Base-by-base conservation (phyloP, 2,329 filamentous ascomycete species). In the Fusarium transvaalense region DNA sequence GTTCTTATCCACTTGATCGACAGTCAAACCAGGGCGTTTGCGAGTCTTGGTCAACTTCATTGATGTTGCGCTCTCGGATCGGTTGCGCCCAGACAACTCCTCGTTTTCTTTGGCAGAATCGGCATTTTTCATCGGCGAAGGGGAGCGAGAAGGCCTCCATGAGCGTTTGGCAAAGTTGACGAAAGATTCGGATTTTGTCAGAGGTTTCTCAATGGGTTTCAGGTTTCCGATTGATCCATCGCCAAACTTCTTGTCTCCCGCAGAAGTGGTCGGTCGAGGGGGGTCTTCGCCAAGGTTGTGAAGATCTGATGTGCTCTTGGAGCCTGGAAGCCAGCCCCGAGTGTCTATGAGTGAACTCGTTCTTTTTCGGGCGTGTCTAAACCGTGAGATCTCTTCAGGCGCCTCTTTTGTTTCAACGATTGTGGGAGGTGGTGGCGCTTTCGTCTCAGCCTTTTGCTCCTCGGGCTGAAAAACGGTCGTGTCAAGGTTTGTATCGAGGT, bases 71-170 rank as follows among this genome's bases (percentile, higher is more conserved):
- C 61, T 72, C 42, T 76, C 74, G 39, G 71, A 62, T 42, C 73
- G 66, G 52, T 66, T 62, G 60, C 73, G 69, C 66, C 64, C 72
- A 43, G 58, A 59, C 35, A 54, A 56, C 59, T 53, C 61, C 19
- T 60, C 61, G 6, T 70, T 72, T 64, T 69, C 73, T 32, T 74
- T 64, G 31, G 71, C 51, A 46, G 67, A 56, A 15, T 69, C 62
- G 37, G 72, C 71, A 74, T 78, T 61, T 65, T 68, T 71, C 65
- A 80, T 71, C 41, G 85, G 83, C 4, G 84, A 84, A 0, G 85
- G 81, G 2, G 84, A 84, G 17, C 82, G 80, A 34, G 85, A 85
- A 37, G 79, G 75, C 21, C 83, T 83, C 85, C 85, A 88, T 39
- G 84, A 83, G 53, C 83, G 81, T 65, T 80, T 83, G 10, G 85